phyloP scores from a whole-genome alignment of 495 filamentous ascomycete species.

The Penicillium simplicissimum region DNA sequence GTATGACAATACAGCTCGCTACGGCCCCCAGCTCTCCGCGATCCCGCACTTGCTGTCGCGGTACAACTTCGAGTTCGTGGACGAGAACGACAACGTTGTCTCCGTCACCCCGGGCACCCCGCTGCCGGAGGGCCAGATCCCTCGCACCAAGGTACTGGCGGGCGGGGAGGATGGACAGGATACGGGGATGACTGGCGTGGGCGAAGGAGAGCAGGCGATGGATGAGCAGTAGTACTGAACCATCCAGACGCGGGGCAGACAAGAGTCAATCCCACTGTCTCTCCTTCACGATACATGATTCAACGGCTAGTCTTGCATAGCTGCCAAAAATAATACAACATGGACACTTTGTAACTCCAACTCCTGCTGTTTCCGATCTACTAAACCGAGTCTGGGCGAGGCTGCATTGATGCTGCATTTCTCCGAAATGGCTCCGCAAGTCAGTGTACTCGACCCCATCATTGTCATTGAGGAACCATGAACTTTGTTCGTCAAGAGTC shows the following conservation, averaged over 20 bases:
- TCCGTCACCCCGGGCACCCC: conserved; percentile 76
- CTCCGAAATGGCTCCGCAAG: not conserved
- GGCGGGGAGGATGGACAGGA: conserved; percentile 57
- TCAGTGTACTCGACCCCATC: not conserved
- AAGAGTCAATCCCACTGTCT: not conserved
- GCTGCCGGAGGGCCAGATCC: conserved; percentile 45
- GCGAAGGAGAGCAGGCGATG: conserved; percentile 27
- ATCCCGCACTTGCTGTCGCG: conserved; percentile 91
- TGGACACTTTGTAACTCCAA: not conserved
- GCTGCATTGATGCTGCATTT: conserved; percentile 5
- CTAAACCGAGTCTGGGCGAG: not conserved
- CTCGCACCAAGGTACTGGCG: conserved; percentile 72
- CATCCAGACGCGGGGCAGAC: not conserved
- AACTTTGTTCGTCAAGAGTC: not conserved
- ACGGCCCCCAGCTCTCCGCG: conserved; percentile 92
- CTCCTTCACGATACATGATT: not conserved
- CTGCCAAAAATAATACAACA: not conserved
- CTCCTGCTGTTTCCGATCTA: not conserved
- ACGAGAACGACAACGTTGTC: conserved; percentile 86
- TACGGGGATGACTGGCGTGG: conserved; percentile 43
- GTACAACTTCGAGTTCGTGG: conserved; percentile 98
- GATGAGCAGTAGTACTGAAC: conserved; percentile 11
- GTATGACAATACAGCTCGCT: conserved; percentile 93
- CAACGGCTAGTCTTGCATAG: not conserved
- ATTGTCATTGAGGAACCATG: no score